Percentiles rank a stretch among this genome's conserved stretches.
Conservation (phyloP, 345 rosid genomes). For the Corchorus olitorius region DNA sequence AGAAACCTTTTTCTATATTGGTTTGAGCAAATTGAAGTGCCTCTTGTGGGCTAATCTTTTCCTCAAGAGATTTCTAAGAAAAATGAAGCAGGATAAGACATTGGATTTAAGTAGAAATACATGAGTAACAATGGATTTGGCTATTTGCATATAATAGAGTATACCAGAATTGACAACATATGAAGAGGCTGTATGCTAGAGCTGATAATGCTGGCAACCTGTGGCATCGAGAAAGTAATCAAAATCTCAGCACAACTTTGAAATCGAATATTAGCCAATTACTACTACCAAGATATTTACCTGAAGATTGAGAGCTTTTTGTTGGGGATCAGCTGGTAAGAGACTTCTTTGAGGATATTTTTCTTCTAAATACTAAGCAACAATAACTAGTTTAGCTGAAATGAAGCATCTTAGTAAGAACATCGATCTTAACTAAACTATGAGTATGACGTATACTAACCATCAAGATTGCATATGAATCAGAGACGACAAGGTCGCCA, state of each 20-base stretch:
- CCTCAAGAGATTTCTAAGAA: slow-evolving; percentile 44
- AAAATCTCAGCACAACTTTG: background rate
- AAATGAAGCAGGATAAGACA: background rate
- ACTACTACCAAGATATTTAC: slow-evolving; percentile 21
- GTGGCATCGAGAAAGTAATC: slow-evolving; percentile 10
- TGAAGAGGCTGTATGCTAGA: slow-evolving; percentile 62
- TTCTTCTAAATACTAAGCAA: slow-evolving; percentile 50
- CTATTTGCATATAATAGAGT: background rate
- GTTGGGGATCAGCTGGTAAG: slow-evolving; percentile 41
- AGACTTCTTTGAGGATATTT: slow-evolving; percentile 48
- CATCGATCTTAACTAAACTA: too few species aligned
- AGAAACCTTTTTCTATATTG: slow-evolving; percentile 47
- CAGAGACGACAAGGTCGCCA: slow-evolving; percentile 52
- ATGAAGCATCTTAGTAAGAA: background rate
- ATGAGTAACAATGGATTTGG: background rate
- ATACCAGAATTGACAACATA: slow-evolving; percentile 48
- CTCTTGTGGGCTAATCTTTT: slow-evolving; percentile 41
- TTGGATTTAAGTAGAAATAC: background rate
- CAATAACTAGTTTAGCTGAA: background rate
- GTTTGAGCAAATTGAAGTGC: slow-evolving; percentile 31
- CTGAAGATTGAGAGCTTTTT: slow-evolving; percentile 49
- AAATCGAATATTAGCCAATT: background rate
- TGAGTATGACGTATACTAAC: slow-evolving; percentile 30
- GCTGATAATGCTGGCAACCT: slow-evolving; percentile 50
- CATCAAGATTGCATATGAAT: slow-evolving; percentile 56